A percentile compares a stretch with the other conserved stretches of the same genome.
phyloP scores from a whole-genome alignment of 306 rosid species.

The Prosopis cineraria region DNA sequence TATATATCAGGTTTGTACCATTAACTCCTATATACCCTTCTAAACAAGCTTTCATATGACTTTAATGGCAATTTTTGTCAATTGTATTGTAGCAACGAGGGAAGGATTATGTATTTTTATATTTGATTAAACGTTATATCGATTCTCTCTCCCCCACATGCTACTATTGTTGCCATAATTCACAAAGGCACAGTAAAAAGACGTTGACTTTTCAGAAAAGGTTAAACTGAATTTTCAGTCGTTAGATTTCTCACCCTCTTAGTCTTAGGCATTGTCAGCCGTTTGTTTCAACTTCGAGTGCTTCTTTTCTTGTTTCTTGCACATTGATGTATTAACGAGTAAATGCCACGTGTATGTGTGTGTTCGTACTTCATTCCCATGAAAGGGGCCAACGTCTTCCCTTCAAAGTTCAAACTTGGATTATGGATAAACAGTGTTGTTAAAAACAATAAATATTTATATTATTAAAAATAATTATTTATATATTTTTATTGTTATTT shows the following conservation, averaged over 20 bases:
- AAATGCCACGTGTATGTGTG: not conserved
- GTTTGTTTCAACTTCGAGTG: not conserved
- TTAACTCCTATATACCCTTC: too few species aligned
- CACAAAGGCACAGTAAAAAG: not conserved
- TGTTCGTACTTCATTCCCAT: not conserved
- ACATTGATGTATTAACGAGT: not conserved
- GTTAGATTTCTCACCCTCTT: conserved; percentile 1
- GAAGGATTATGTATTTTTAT: too few species aligned
- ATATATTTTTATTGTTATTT: not conserved
- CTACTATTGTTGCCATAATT: not conserved
- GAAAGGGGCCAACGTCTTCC: not conserved
- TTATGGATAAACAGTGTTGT: not conserved
- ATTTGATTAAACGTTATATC: too few species aligned
- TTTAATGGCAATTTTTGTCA: too few species aligned
- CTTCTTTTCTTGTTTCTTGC: too few species aligned
- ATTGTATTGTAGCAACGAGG: too few species aligned
- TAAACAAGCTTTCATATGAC: too few species aligned
- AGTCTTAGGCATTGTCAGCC: not conserved
- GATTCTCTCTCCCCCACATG: too few species aligned
- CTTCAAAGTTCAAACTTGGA: not conserved
- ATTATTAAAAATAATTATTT: not conserved
- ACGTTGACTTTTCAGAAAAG: not conserved
- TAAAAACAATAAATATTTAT: too few species aligned
- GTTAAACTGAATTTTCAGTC: not conserved
- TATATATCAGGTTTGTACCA: too few species aligned